Percentiles rank a stretch among this genome's conserved stretches.
Evolutionary conservation across 768 basidiomycete genomes (phyloP).

Genomic region (Xerocomellus dryophilus): DNA sequence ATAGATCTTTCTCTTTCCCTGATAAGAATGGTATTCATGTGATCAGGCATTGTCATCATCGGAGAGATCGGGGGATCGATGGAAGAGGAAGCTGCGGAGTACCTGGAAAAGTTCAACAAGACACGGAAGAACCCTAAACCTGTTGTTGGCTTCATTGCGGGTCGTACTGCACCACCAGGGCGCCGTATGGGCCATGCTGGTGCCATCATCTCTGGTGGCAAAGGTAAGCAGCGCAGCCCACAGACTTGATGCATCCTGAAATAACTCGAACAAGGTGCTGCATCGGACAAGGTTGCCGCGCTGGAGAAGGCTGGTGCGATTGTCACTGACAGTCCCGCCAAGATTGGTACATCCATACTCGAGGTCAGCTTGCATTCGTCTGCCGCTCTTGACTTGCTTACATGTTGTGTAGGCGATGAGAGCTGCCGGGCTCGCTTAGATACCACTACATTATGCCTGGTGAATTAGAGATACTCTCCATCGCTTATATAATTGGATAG

Average conservation of each 20-base stretch:
- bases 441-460: constrained; percentile 17
- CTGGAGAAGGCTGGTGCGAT: constrained; percentile 89
- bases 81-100: constrained; percentile 99
- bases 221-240: constrained; percentile 52
- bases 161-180: constrained; percentile 95
- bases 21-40: constrained; percentile 1
- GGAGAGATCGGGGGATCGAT: constrained; percentile 99
- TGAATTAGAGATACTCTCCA: constrained; percentile 6
- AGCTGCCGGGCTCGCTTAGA: constrained; percentile 66
- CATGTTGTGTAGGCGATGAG: constrained; percentile 61
- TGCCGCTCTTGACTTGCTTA: constrained; percentile 4
- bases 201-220: constrained; percentile 97
- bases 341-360: constrained; percentile 88
- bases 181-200: constrained; percentile 98
- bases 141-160: constrained; percentile 97
- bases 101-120: constrained; percentile 90
- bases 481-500: constrained; percentile 39
- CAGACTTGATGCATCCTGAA: not conserved
- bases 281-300: constrained; percentile 89
- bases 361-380: constrained; percentile 51
- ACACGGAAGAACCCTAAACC: constrained; percentile 85
- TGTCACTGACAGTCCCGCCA: constrained; percentile 93
- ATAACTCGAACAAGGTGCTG: constrained; percentile 57
- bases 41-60: constrained; percentile 88
- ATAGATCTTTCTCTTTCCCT: not conserved